phyloP scores from a whole-genome alignment of 2,329 filamentous ascomycete genomes.

The Fusarium sp. region DNA sequence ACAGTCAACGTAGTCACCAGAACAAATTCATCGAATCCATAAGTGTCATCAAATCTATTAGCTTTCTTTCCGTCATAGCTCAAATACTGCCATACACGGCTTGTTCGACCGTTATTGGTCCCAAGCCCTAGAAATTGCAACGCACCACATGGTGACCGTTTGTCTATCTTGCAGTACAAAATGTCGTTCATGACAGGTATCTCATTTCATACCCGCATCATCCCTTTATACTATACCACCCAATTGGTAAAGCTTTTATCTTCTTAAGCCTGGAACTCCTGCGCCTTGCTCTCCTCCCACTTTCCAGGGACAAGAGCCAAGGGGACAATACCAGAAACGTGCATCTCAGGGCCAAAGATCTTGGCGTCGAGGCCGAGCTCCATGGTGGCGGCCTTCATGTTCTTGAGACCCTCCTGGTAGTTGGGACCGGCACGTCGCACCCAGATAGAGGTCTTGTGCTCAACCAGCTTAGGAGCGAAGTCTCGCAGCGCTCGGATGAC shows the following conservation, averaged over 20 bases:
- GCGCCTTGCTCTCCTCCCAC: slow-evolving; percentile 70
- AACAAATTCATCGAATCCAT: slow-evolving; percentile 14
- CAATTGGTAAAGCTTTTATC: slow-evolving; percentile 19
- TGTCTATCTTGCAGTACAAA: slow-evolving; percentile 54
- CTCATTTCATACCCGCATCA: slow-evolving; percentile 37
- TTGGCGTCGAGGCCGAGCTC: slow-evolving; percentile 84
- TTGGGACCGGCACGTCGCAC: slow-evolving; percentile 89
- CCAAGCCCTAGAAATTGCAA: slow-evolving; percentile 43
- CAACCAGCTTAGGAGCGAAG: slow-evolving; percentile 83
- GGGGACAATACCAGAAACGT: slow-evolving; percentile 96
- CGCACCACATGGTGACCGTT: slow-evolving; percentile 45
- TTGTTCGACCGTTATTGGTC: slow-evolving; percentile 38
- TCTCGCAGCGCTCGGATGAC: slow-evolving; percentile 96
- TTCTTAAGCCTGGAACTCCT: slow-evolving; percentile 70
- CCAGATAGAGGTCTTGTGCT: slow-evolving; percentile 99
- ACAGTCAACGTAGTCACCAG: neutral
- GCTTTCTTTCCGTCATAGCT: slow-evolving; percentile 48
- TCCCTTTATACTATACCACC: slow-evolving; percentile 36
- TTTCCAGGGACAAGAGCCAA: slow-evolving; percentile 80
- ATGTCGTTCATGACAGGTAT: slow-evolving; percentile 44
- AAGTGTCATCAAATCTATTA: slow-evolving; percentile 49
- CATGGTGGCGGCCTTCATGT: slow-evolving; percentile 96
- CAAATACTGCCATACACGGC: slow-evolving; percentile 48
- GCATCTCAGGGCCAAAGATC: slow-evolving; percentile 83
- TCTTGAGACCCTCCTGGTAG: slow-evolving; percentile 99